Base-by-base conservation (phyloP, 2,329 filamentous ascomycete genomes). In the Botrytis galanthina region DNA sequence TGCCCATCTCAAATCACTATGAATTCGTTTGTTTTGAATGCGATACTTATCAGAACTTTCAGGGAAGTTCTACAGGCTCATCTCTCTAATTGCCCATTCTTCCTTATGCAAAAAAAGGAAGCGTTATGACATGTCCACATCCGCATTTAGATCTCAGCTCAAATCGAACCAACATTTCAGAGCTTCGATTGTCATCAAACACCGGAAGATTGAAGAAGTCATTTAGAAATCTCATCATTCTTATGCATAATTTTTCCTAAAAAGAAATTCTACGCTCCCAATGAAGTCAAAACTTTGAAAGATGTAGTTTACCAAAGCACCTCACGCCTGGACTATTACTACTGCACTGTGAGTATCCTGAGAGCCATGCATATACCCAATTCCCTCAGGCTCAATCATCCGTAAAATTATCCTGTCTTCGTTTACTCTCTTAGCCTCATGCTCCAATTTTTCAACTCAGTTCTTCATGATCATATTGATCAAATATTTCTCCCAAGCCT, bases 201-300 rank as follows among this genome's bases (percentile, higher is more conserved):
- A 1, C n/a, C 6, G 6, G 1, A 18, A 29, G 5, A 7, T 29
- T 8, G 3, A 1, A 57, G 6, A 18, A 18, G 6, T 16, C 6
- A 6, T 29, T 16, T 18, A 18, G 0, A 18, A 9, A 16, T 9
- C 29, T 18, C 6, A 29, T 29, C n/a, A 57, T 29, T 29, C 1
- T 16, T 54, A 18, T 29, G 51, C 12, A 18, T 26, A n/a, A 2
- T 29, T 29, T 29, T 54, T 7, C 0, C 26, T 29, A 7, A n/a
- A n/a, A 5, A 16, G n/a, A 54, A 10, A 14, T n/a, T 16, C 0
- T 29, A n/a, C 2, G 6, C 3, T 57, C 18, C 14, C n/a, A 18
- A 9, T 29, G 14, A 32, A 29, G n/a, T 16, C 14, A 9, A 29
- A n/a, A 16, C n/a, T 8, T 29, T 2, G 1, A 54, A 29, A 29